Evolutionary conservation across 1,139 yeast genomes (phyloP), one percentile per base, ranked within the genome.

Genomic region (Yamadazyma jaroonii): DNA sequence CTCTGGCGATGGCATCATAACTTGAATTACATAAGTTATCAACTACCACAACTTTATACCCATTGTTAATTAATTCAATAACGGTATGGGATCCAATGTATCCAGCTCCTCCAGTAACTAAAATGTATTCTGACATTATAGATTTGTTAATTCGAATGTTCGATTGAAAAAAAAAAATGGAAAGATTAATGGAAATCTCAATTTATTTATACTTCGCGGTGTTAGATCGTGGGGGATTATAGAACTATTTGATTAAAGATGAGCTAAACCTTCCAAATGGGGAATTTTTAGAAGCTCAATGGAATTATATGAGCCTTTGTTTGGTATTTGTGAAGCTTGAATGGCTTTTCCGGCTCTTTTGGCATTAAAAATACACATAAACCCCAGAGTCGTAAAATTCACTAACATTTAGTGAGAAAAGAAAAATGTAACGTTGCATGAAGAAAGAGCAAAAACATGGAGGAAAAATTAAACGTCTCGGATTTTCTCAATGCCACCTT

Each of bases 101-200:
- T 24, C 95, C 95, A 25, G 94, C 88, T 39, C 95, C 95, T 33
- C 95, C 95, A 24, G 95, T 84, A 25, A 86, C 90, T 41, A 85
- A 67, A 41, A 84, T 81, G 56, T 70, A 72, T 45, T 49, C 41
- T 23, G 50, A 37, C 54, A 51, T 51, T 9, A 11, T 25, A 25
- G 28, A 7, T 25, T 7, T 10, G n/a, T 25, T 25, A 11, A 10
- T 10, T 25, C 6, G 26, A 34, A 29, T 9, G 9, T 32, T 32
- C 5, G 12, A 22, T 22, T n/a, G 14, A 25, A 10, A 12, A 21
- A 10, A 12, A 21, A 24, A 14, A 14, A 11, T 29, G 40, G 38
- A 38, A 35, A 35, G 36, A 27, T 35, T 30, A 27, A 11, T 27
- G 41, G 38, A 34, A 38, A 22, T 21, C 17, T 24, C 33, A 10